Base-by-base conservation (phyloP, 139 green algal genomes). In the Asterochloris sp. region DNA sequence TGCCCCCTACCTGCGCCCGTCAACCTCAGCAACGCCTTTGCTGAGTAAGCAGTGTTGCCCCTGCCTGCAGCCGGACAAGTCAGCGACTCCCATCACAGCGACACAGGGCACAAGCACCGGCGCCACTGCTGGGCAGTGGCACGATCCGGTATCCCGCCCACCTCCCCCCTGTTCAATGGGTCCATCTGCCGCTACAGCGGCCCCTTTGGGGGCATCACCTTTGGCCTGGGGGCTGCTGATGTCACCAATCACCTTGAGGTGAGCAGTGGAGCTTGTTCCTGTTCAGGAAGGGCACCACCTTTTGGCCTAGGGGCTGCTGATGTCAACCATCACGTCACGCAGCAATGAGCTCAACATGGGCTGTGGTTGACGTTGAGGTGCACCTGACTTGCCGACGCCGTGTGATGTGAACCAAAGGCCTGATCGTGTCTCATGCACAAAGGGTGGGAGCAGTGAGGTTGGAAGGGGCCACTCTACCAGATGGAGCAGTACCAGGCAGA, bases 91-190 rank as follows among this genome's bases (percentile, higher is more conserved):
- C 38, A 54, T 61, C 68, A 74, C 62, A 75, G 73, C 27, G 63
- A 66, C 27, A 86, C 76, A 61, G 67, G 79, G 19, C 84, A 87
- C 68, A 27, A 23, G 26, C 85, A 88, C 64, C 19, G 66, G 12
- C 81, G 64, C 0, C 29, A 62, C 71, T 88, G 85, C 78, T 85
- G 81, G 81, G 81, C 26, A 16, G 85, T 66, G 21, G 95, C 92
- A 0, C 94, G 86, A 24, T 92, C 90, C 38, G 95, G 95, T 68
- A 88, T 98, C 26, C 94, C 95, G 17, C 87, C 94, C 14, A 84
- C 75, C 14, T 73, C 92, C 54, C 83, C 82, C 21, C 86, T 98
- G 62, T 98, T 97, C 88, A 97, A 96, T 85, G 93, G 89, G 29
- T 92, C 87, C 68, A 89, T 97, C 28, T 97, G 94, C 83, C 83